Conservation (phyloP, 2,329 filamentous ascomycete genomes). For the Bipolaris victoriae region DNA sequence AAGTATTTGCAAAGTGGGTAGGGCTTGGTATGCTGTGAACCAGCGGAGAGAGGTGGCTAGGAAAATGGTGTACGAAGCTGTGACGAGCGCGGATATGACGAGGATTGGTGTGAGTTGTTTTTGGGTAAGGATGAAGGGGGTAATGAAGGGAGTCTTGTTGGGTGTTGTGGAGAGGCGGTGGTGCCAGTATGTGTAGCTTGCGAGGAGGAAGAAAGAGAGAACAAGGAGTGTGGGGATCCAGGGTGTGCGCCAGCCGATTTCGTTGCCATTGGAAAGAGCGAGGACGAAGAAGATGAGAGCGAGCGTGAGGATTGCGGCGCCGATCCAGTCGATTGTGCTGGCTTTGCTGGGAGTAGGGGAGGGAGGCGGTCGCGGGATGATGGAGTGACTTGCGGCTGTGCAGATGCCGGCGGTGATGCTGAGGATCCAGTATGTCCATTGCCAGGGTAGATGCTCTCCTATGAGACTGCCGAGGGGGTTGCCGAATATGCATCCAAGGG, state of each 20-base stretch:
- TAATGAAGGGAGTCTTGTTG: slow-evolving; percentile 65
- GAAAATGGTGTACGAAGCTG: no score
- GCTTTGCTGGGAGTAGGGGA: slow-evolving; percentile 43
- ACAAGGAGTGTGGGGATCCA: slow-evolving; percentile 68
- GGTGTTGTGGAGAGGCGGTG: slow-evolving; percentile 62
- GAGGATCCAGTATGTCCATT: slow-evolving; percentile 59
- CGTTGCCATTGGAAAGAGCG: slow-evolving; percentile 71
- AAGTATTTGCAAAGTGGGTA: no score
- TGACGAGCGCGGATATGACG: no score
- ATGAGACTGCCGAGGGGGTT: slow-evolving; percentile 70
- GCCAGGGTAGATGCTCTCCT: slow-evolving; percentile 58
- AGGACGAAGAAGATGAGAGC: slow-evolving; percentile 69
- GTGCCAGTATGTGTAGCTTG: slow-evolving; percentile 67
- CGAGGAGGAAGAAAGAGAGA: slow-evolving; percentile 62
- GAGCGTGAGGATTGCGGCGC: slow-evolving; percentile 66
- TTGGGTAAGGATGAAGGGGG: slow-evolving; percentile 68
- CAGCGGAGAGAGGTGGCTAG: no score
- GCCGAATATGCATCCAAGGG: slow-evolving; percentile 68
- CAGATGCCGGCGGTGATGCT: slow-evolving; percentile 65
- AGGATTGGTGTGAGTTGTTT: slow-evolving; percentile 53
- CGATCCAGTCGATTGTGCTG: slow-evolving; percentile 69
- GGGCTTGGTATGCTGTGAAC: no score
- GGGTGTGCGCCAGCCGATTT: slow-evolving; percentile 69
- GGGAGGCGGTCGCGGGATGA: slow-evolving; percentile 63
- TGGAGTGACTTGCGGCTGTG: slow-evolving; percentile 62